Percentiles rank a stretch among this genome's conserved stretches.
Evolutionary conservation across 176 grass and related monocot species (phyloP).

Genomic region (Ensete glaucum): DNA sequence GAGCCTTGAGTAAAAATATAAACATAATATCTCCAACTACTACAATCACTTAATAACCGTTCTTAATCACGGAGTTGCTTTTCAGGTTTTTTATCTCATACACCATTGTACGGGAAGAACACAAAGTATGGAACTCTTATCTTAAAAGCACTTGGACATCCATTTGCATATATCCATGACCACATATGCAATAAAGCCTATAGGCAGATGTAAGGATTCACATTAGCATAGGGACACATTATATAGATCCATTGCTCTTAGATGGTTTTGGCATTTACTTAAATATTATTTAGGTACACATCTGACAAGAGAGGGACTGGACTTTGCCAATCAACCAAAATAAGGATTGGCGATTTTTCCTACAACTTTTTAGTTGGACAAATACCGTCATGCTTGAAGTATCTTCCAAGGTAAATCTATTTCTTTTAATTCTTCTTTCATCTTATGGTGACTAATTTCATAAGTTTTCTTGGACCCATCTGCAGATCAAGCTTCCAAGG

Average conservation of each 20-base stretch:
- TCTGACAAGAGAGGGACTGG: conserved; percentile 32
- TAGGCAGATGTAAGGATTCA: too few relatives aligned
- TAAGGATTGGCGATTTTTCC: conserved; percentile 82
- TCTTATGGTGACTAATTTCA: conserved; percentile 17
- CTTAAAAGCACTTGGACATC: too few relatives aligned
- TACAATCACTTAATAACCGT: too few relatives aligned
- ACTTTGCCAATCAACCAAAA: conserved; percentile 51
- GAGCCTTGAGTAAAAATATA: too few relatives aligned
- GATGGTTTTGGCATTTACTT: conserved; percentile 2
- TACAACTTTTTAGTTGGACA: conserved; percentile 91
- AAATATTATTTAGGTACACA: conserved; percentile 30
- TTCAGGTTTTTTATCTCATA: too few relatives aligned
- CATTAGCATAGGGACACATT: too few relatives aligned
- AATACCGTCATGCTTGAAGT: conserved; percentile 84
- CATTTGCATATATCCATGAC: too few relatives aligned
- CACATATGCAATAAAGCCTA: too few relatives aligned
- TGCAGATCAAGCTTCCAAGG: conserved; percentile 93
- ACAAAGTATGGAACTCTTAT: too few relatives aligned
- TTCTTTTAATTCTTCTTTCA: conserved; percentile 4
- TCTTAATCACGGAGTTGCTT: too few relatives aligned
- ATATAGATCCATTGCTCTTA: neutral
- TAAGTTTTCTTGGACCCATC: conserved; percentile 14
- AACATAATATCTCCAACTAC: too few relatives aligned
- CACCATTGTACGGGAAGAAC: too few relatives aligned
- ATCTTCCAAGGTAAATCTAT: conserved; percentile 74